Evolutionary conservation across 805 yeast species (phyloP).

Genomic region (Ogataea dorogensis): DNA sequence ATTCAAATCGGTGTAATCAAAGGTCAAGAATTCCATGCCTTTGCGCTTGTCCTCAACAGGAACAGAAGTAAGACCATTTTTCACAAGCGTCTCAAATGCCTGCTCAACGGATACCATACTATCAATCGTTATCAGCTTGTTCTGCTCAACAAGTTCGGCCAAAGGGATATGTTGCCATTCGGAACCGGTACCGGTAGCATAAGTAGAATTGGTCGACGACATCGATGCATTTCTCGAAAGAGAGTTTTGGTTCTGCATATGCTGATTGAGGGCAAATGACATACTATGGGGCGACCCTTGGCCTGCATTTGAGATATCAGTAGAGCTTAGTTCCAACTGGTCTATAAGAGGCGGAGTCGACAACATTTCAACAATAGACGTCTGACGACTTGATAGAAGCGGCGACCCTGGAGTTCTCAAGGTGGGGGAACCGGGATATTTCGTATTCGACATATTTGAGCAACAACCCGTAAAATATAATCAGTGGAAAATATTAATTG

Average conservation of each 20-base stretch:
- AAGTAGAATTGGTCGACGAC: conserved; percentile 33
- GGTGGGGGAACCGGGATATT: conserved; percentile 37
- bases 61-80: conserved; percentile 76
- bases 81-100: conserved; percentile 77
- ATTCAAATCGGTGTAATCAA: conserved; percentile 89
- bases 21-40: conserved; percentile 73
- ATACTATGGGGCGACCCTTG: conserved; percentile 19
- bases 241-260: conserved; percentile 6
- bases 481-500: conserved; percentile 1
- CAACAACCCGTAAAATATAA: background rate
- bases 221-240: conserved; percentile 39
- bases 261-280: conserved; percentile 7
- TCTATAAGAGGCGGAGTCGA: conserved; percentile 74
- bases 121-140: conserved; percentile 69
- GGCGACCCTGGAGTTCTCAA: conserved; percentile 38
- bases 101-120: conserved; percentile 74
- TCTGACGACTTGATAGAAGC: conserved; percentile 43
- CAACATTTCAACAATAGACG: conserved; percentile 72
- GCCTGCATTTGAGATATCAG: conserved; percentile 13
- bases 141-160: conserved; percentile 72
- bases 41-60: conserved; percentile 65
- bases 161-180: conserved; percentile 78
- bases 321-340: conserved; percentile 16
- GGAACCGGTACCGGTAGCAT: conserved; percentile 29
- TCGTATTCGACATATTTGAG: conserved; percentile 24